These are phyloP conservation scores for Martiniozyma abietophila DNA, from an alignment of 805 yeast genomes.

Conservation along the genomic window DNA sequence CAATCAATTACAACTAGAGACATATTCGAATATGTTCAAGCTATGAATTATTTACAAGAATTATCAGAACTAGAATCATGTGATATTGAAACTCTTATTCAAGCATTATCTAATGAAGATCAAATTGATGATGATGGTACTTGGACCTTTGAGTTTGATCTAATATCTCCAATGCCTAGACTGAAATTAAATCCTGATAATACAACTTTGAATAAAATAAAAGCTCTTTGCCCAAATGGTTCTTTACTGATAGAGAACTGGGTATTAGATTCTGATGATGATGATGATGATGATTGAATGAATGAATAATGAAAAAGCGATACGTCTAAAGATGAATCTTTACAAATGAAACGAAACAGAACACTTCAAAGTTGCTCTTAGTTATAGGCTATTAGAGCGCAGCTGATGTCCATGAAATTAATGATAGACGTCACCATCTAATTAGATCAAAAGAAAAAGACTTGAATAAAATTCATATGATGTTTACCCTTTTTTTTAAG, in stretches of 20 bases:
- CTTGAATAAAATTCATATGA: no score
- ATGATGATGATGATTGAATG: conserved; percentile 12
- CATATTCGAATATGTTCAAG: conserved; percentile 41
- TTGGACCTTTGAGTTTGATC: conserved; percentile 23
- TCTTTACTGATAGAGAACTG: conserved; percentile 25
- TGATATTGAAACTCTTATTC: conserved; percentile 10
- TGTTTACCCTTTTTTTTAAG: no score
- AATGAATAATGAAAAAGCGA: neutral
- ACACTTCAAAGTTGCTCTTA: no score
- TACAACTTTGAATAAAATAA: conserved; percentile 17
- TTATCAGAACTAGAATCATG: conserved; percentile 7
- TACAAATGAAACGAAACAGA: no score
- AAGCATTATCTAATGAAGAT: conserved; percentile 8
- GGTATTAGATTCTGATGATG: conserved; percentile 18
- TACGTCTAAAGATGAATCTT: no score
- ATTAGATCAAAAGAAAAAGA: no score
- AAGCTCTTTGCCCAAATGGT: conserved; percentile 31
- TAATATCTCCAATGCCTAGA: conserved; percentile 30
- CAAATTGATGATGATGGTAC: conserved; percentile 13
- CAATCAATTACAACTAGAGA: conserved; percentile 34
- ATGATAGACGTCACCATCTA: no score
- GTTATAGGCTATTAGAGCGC: no score
- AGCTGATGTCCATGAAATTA: no score
- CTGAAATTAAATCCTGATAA: conserved; percentile 20
- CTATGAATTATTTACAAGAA: conserved; percentile 23